Evolutionary conservation across 2,329 filamentous ascomycete species (phyloP), one percentile per base, ranked within the genome.

Genomic region (Colletotrichum sp.): DNA sequence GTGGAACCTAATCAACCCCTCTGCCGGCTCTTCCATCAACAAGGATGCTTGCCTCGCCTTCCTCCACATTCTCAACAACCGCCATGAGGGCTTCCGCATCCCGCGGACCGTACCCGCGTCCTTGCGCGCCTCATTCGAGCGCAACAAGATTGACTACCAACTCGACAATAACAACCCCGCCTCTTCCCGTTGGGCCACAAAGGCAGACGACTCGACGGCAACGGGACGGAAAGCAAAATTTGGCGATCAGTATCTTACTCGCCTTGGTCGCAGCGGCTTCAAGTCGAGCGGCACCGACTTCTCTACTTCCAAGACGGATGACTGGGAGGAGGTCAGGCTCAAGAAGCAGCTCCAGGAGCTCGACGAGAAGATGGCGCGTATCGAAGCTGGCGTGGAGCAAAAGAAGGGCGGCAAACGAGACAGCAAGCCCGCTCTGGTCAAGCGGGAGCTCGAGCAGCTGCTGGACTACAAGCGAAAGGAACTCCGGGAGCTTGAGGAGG

Each of bases 1-100:
- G 10, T 99, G 97, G 96, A 99, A 99, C 86, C 91, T 99, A 21
- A 95, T 99, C 81, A 99, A 99, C 88, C 97, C 96, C 7, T 96
- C 95, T 32, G 95, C 95, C 71, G 90, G 91, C 28, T 89, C 93
- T 32, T 92, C 93, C 66, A 97, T 99, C 84, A 96, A 96, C 85
- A 99, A 99, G 87, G 96, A 99, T 85, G 96, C 97, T 66, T 94
- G 93, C 77, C 92, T 99, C 52, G 96, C 96, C 18, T 99, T 99
- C 87, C 90, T 99, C 64, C 97, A 99, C 86, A 98, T 99, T 81
- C 93, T 99, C 72, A 98, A 98, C 87, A 95, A 97, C 88, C 92
- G 97, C 63, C 96, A 98, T 85, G 96, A 99, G 83, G 97, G 97
- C 52, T 98, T 92, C 89, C 94, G 97, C 77, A 98, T 99, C 82